Base-by-base conservation (phyloP, 345 rosid genomes). In the Clarkia xantiana region DNA sequence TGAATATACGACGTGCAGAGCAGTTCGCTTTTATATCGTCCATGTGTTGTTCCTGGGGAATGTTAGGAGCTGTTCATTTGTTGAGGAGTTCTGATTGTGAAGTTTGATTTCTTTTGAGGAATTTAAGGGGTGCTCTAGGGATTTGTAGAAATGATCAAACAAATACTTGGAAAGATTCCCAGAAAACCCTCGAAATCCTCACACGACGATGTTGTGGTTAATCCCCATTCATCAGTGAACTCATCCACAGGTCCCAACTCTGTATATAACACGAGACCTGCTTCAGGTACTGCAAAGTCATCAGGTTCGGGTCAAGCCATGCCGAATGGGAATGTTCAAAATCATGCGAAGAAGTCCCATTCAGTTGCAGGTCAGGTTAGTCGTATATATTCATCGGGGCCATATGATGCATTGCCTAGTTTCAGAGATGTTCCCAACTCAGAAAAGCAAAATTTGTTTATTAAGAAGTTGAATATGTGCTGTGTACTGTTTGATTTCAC, bases 131-230 rank as follows among this genome's bases (percentile, higher is more conserved):
- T 47, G 14, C 11, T 47, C 7, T 20, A 12, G 50, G 34, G 18
- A 47, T 18, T 47, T 18, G 50, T 47, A 67, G 67, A 45, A 56
- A 84, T 88, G 97, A 58, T 86, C 67, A 84, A 75, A 56, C 86
- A 84, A 69, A 74, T 88, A 63, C 71, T 88, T 9, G 75, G 77
- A 44, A 84, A 80, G 84, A 81, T 88, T 68, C 97, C 97, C 0
- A 74, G 79, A 45, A 88, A 88, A 76, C 82, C 86, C 13, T 79
- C 89, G 3, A 84, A 76, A 67, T 67, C 76, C 0, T 63, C 72
- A 51, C 68, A 61, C 66, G 69, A 59, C 72, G 80, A 55, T 71
- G 77, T 38, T 44, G 42, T 15, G 61, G 41, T 49, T 19, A 49
- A 49, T 34, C 3, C 46, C 19, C 56, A 22, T 23, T 42, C 56